Evolutionary conservation across 2,329 filamentous ascomycete species (phyloP), one percentile per base, ranked within the genome.

Genomic region (Aspergillus tanneri): DNA sequence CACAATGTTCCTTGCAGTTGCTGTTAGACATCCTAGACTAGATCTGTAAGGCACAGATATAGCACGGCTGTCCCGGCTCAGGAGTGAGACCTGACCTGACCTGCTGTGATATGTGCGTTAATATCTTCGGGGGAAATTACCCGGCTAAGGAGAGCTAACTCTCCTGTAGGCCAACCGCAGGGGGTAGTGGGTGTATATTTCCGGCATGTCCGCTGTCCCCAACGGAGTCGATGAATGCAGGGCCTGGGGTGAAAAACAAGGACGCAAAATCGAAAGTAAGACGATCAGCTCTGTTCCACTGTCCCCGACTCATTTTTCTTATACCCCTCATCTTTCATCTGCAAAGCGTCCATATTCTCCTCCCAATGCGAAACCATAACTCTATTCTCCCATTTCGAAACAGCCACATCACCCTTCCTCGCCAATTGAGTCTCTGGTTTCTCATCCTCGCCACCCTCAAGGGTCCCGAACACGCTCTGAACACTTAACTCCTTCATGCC

Each of bases 401-500:
- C 37, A 4, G 60, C 63, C 19, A 18, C 35, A 25, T 69, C 65
- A 1, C 66, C 68, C 49, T 63, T 65, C 32, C 48, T 49, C 16
- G 49, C 53, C 2, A 71, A 46, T 37, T 58, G 53, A 2, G 12
- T 43, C 50, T 71, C 67, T 1, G 67, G 62, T 28, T 57, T 60
- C 39, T 62, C 62, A 43, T 47, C 44, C 23, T 55, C 37, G 8
- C 40, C 47, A 10, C 41, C 56, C 12, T 50, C 57, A 11, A 59
- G 19, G 6, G 54, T 61, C 21, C 76, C 79, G 66, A 92, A 88
- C 22, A 95, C 72, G 36, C 71, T 74, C 59, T 79, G 74, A 11
- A 85, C 78, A 32, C 75, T 75, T 43, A 93, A 68, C 41, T 88
- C 86, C 30, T 68, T 67, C 11, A 74, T 71, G 2, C 87, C 5